Base-by-base conservation (phyloP, 345 rosid species). In the Eucalyptus urophylla region DNA sequence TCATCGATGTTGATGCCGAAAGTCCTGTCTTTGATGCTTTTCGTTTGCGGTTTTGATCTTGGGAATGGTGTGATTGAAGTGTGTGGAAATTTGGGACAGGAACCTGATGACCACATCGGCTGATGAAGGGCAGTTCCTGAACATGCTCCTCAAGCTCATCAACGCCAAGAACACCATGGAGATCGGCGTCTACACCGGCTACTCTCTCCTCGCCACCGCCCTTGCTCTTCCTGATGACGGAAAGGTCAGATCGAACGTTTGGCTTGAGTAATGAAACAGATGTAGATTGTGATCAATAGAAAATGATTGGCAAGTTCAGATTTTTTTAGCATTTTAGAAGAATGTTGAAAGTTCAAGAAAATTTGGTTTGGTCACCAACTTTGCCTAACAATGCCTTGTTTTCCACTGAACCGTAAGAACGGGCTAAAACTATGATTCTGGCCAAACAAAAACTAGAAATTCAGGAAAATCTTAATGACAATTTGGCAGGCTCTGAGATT, bases 131-230 rank as follows among this genome's bases (percentile, higher is more conserved):
- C 99, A 98, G 91, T 97, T 98, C 90, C 88, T 98, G 92, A 96
- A 90, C 97, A 95, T 96, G 99, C 93, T 98, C 44, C 92, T 98
- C 80, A 98, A 98, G 92, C 95, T 98, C n/a, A 92, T 96, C 92
- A 97, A 98, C 91, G 99, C 99, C 80, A 97, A 98, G 94, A 97
- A 97, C 96, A 98, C 99, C 51, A 98, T 98, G 99, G 99, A 98
- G 93, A 97, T 98, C 37, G 99, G 99, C 29, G 99, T 98, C 69
- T 98, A 95, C 96, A 98, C 99, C 43, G 99, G 99, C 50, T 97
- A 97, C 93, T 98, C 99, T 90, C 99, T 98, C 60, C 89, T 98
- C 44, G 98, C 99, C 89, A 98, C 99, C 8, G 99, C 99, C 89
- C 98, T 98, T 76, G 99, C 99, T 89, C 93, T 98, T 86, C 99